Evolutionary conservation across 2,329 filamentous ascomycete species (phyloP), one percentile per base, ranked within the genome.

Genomic region (Verticillium isaacii): DNA sequence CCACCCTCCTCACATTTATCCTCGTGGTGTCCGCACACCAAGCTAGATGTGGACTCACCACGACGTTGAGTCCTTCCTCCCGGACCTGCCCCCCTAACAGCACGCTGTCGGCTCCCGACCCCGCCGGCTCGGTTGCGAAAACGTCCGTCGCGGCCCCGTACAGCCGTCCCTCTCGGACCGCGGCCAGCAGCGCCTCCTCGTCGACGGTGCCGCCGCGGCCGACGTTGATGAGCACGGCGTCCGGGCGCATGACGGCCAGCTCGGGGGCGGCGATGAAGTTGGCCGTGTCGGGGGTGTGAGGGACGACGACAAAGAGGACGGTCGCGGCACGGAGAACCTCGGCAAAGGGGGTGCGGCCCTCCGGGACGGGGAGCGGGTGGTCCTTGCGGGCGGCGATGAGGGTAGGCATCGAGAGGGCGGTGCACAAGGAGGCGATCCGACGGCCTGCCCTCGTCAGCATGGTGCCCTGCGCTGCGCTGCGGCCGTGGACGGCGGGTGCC

Each of bases 71-170:
- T 54, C 71, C 62, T 19, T 59, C 41, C n/a, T 54, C 45, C 25
- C 23, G 8, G 12, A 62, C 61, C 15, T 25, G 62, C 32, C 61
- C 52, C 5, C 62, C 59, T 11, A 66, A 25, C 17, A 66, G 14
- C 34, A 66, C 65, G 36, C 60, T 64, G 7, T 66, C 65, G 23
- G 8, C 45, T 6, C 57, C 64, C 25, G 58, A 61, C 17, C 63
- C 65, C 8, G 67, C 66, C 7, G 68, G 68, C 57, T 64, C 75
- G 66, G 60, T 45, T 36, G 60, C 62, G 14, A 62, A 75, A 32
- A 77, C 74, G 62, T 77, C 74, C 32, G 74, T 68, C 60, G 71
- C 73, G 11, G 74, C 74, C n/a, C 74, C 74, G 6, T 70, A 70
- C 34, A 76, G 67, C 41, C 62, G 60, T 12, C 68, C 68, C 61